Conservation (phyloP, 108 stramenopile species). For the Mayamaea pseudoterrestris region DNA sequence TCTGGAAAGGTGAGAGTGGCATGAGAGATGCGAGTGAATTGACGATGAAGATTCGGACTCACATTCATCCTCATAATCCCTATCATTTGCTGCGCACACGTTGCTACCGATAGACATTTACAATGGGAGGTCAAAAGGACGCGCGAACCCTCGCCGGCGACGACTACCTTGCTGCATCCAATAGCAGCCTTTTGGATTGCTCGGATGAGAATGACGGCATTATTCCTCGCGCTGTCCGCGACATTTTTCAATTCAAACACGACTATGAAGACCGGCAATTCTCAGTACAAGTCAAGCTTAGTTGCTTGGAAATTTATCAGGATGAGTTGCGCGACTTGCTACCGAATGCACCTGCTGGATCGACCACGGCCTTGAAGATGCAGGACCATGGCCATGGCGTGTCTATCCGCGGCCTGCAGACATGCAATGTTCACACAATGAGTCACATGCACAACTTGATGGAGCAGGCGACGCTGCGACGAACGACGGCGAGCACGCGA, state of each 20-base stretch:
- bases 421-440: slow-evolving; percentile 27
- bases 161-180: no score
- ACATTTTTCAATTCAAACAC: slow-evolving; percentile 70
- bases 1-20: no score
- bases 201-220: slow-evolving; percentile 55
- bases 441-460: slow-evolving; percentile 46
- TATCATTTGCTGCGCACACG: no score
- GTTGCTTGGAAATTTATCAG: slow-evolving; percentile 97
- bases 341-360: slow-evolving; percentile 25
- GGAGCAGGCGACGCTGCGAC: slow-evolving; percentile 33
- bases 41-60: no score
- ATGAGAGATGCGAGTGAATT: no score
- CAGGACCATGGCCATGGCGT: slow-evolving; percentile 42
- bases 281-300: slow-evolving; percentile 87
- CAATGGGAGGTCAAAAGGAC: no score
- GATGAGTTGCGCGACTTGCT: slow-evolving; percentile 86
- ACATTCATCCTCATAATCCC: no score
- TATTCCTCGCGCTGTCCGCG: slow-evolving; percentile 89
- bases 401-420: slow-evolving; percentile 46
- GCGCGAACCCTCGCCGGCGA: no score
- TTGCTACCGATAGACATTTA: no score
- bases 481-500: slow-evolving; percentile 70
- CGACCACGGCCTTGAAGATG: slow-evolving; percentile 43
- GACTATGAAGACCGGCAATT: slow-evolving; percentile 56
- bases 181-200: neutral